Evolutionary conservation across 2,329 filamentous ascomycete species (phyloP).

Genomic region (Ascochyta fabae): DNA sequence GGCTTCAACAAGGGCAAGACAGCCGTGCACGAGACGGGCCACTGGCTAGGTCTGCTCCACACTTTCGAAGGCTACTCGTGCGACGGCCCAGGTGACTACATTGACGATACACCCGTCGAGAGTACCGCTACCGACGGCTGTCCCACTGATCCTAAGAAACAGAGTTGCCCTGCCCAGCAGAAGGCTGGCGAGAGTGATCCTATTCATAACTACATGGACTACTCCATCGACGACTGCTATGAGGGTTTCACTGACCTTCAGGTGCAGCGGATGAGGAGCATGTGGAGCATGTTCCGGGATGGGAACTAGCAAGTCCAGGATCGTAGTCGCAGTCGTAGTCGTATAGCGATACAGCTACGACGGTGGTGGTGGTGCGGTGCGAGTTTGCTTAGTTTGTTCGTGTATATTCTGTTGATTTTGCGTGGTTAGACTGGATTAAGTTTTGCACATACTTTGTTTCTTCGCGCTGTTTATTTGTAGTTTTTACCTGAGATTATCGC

Average conservation of each 20-base stretch:
- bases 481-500: background rate
- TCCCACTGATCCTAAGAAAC: constrained; percentile 56
- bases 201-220: constrained; percentile 68
- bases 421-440: constrained; percentile 8
- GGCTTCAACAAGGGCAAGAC: constrained; percentile 59
- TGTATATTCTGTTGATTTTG: constrained; percentile 15
- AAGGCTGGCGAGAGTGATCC: constrained; percentile 51
- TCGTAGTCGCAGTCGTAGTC: background rate
- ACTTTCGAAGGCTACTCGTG: constrained; percentile 56
- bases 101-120: constrained; percentile 54
- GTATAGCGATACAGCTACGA: background rate
- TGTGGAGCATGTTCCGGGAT: constrained; percentile 56
- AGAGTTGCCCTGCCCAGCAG: constrained; percentile 57
- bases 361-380: constrained; percentile 7
- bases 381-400: constrained; percentile 7
- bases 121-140: constrained; percentile 61
- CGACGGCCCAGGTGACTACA: constrained; percentile 53
- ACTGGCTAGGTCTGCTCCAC: constrained; percentile 57
- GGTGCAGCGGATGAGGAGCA: constrained; percentile 57
- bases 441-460: constrained; percentile 6
- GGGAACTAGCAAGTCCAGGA: constrained; percentile 33
- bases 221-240: constrained; percentile 63
- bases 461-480: constrained; percentile 8
- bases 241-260: constrained; percentile 59
- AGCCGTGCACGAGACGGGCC: constrained; percentile 57